Percentiles rank a stretch among this genome's conserved stretches.
These are phyloP conservation scores for Plectosphaerella plurivora DNA, from an alignment of 2,329 filamentous ascomycete genomes.

Conservation along the genomic window DNA sequence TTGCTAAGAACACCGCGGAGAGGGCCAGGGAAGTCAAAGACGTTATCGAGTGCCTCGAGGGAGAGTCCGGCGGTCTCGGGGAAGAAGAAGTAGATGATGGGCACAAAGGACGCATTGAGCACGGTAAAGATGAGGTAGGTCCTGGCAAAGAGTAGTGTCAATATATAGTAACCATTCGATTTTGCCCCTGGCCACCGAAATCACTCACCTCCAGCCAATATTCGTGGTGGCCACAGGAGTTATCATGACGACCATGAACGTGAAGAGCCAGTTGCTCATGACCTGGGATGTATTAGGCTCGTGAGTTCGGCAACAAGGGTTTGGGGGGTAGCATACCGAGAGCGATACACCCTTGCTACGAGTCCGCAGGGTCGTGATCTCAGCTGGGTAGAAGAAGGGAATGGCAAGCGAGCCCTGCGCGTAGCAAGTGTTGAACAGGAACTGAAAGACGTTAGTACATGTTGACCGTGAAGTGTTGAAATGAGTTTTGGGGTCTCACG, in stretches of 20 bases:
- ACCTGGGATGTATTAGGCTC: constrained; percentile 25
- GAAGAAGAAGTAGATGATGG: constrained; percentile 25
- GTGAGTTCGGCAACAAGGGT: too few species aligned
- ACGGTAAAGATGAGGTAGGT: constrained; percentile 24
- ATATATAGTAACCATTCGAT: not conserved
- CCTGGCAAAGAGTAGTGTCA: not conserved
- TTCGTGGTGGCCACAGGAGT: constrained; percentile 60
- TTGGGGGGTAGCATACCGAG: constrained; percentile 21
- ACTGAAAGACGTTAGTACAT: constrained; percentile 19
- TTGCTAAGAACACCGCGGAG: not conserved
- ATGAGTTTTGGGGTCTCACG: too few species aligned
- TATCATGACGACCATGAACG: constrained; percentile 53
- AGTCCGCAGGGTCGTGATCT: constrained; percentile 47
- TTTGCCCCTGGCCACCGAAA: too few species aligned
- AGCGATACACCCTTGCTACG: constrained; percentile 44
- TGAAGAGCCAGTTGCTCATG: constrained; percentile 53
- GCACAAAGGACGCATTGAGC: constrained; percentile 20
- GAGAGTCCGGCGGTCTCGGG: constrained; percentile 20
- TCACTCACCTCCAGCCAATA: constrained; percentile 36
- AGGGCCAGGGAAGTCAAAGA: not conserved
- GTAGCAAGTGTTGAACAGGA: constrained; percentile 66
- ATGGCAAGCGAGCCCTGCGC: constrained; percentile 62
- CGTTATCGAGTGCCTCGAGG: not conserved
- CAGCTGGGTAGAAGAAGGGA: constrained; percentile 55
- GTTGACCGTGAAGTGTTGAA: too few species aligned